Evolutionary conservation across 2,329 filamentous ascomycete species (phyloP), one percentile per base, ranked within the genome.

Genomic region (Colletotrichum sp.): DNA sequence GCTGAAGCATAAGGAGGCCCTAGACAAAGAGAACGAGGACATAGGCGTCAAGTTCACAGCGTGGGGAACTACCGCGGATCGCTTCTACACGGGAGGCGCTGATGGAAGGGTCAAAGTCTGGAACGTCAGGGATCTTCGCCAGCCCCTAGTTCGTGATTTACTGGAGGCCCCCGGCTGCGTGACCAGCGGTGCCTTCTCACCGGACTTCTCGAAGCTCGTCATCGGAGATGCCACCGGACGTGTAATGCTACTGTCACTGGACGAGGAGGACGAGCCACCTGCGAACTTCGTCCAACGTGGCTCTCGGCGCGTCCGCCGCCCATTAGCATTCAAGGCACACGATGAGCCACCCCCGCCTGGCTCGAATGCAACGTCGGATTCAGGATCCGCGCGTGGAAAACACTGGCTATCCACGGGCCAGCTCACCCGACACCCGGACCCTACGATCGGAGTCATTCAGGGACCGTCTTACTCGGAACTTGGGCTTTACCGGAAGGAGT

Each of bases 81-180:
- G 91, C 0, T 87, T 93, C 59, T 93, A 93, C 78, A 93, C 91
- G 0, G 92, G 91, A 1, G 91, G 90, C 0, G 93, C 91, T 2
- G 92, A 93, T 76, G 92, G 92, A 2, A 85, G 90, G 0, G 86
- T 93, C 19, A 93, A 91, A 75, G 90, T 91, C 3, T 93, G 92
- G 92, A 91, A 93, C 77, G 83, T 93, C 11, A 88, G 90, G 12
- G 85, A 85, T 60, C 79, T 66, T 67, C 82, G 78, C 32, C 81
- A 84, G 68, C 89, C 86, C 0, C 86, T 90, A 60, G 85, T 93
- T 7, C 87, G 89, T 27, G 86, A 89, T 67, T 82, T 93, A 1
- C 83, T 93, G 2, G 86, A 90, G 74, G 88, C 89, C 2, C 86
- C 90, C 1, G 91, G 88, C 0, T 90, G 91, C 0, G 89, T 93